phyloP scores from a whole-genome alignment of 106 monocot species.

The Gastrodia elata region DNA sequence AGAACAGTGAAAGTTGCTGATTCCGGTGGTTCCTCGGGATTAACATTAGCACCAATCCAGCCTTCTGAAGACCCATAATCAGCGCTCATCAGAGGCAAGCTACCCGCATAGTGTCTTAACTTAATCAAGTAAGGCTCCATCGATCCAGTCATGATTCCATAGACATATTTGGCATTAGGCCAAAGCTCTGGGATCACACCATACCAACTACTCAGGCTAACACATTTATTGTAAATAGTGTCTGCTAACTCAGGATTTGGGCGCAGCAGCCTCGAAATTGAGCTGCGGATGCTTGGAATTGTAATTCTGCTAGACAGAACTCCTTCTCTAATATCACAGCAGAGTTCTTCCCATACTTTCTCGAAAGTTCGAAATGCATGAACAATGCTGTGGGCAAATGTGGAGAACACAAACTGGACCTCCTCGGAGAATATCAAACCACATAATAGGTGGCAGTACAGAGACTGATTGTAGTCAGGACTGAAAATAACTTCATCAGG shows the following conservation, averaged over 20 bases:
- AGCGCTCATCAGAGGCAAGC: slow-evolving; percentile 62
- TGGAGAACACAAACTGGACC: slow-evolving; percentile 60
- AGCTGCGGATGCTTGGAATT: slow-evolving; percentile 45
- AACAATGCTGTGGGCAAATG: slow-evolving; percentile 77
- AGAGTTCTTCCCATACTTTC: slow-evolving; percentile 59
- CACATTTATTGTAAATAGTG: slow-evolving; percentile 43
- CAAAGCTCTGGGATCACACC: slow-evolving; percentile 65
- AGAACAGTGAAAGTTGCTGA: slow-evolving; percentile 51
- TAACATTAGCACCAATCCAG: slow-evolving; percentile 65
- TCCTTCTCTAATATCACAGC: slow-evolving; percentile 61
- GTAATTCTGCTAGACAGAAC: slow-evolving; percentile 72
- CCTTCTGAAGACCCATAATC: slow-evolving; percentile 84
- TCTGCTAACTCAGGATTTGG: slow-evolving; percentile 65
- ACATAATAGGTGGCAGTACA: slow-evolving; percentile 82
- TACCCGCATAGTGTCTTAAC: slow-evolving; percentile 71
- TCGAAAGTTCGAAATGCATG: slow-evolving; percentile 76
- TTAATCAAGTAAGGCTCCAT: slow-evolving; percentile 85
- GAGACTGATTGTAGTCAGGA: slow-evolving; percentile 53
- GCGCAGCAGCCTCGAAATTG: slow-evolving; percentile 46
- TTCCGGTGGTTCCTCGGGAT: slow-evolving; percentile 53
- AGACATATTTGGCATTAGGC: slow-evolving; percentile 85
- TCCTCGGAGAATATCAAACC: slow-evolving; percentile 62
- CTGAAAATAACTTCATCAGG: slow-evolving; percentile 81
- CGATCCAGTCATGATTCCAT: slow-evolving; percentile 82
- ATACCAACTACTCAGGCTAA: slow-evolving; percentile 61